Base-by-base conservation (phyloP, 2,329 filamentous ascomycete genomes). In the Phyllosticta citrichinensis region DNA sequence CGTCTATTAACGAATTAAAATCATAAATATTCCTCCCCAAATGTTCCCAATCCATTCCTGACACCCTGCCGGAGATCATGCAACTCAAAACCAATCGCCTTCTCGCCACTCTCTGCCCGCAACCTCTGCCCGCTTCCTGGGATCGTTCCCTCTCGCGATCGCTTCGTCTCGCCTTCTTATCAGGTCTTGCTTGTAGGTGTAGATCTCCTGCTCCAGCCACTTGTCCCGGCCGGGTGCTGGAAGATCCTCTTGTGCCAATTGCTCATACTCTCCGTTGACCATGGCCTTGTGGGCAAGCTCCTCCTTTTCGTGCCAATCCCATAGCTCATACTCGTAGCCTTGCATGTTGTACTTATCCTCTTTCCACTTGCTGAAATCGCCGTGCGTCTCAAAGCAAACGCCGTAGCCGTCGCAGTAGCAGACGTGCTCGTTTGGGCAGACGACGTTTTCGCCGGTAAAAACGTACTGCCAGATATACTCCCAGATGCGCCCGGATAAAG, bases 381-480 rank as follows among this genome's bases (percentile, higher is more conserved):
- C 70, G 33, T 79, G 74, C 3, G 75, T 76, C 11, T 79, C 81
- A 64, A 86, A 86, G 66, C 85, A 87, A 10, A 83, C 71, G 1
- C 85, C 84, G 56, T 81, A 87, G 5, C 82, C 83, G 63, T 87
- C 83, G 68, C 85, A 87, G 63, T 84, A 84, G 71, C 85, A 87
- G 0, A 80, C 70, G 61, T 81, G 76, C 71, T 84, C 80, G 54
- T 73, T 71, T 0, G 80, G 79, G 65, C 81, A 83, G 58, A 76
- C 74, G 10, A 78, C 69, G 5, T 76, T 73, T 17, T 74, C 63
- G 1, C 79, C 80, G 0, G 82, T 81, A 68, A 86, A 87, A 14
- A 86, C 76, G 62, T 79, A 83, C 62, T 85, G 83, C 84, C 84
- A 87, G 1, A 85, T 71, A 67, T 86, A 86, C 68, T 87, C 84